Percentiles rank a stretch among this genome's conserved stretches.
These are phyloP conservation scores for Centaurea solstitialis DNA, from an alignment of 129 eudicot genomes.

Conservation along the genomic window DNA sequence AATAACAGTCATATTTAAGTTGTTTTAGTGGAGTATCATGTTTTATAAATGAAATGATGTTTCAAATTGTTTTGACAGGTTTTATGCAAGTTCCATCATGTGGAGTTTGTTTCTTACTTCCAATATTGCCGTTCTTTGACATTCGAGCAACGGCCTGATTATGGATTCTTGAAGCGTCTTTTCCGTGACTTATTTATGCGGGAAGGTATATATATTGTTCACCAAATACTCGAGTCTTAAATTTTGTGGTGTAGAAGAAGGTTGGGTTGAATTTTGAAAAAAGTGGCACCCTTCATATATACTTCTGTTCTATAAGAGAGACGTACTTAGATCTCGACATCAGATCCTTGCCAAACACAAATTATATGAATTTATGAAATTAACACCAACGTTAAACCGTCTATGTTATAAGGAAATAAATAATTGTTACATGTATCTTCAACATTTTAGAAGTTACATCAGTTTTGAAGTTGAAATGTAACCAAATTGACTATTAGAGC, in stretches of 20 bases:
- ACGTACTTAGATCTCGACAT: background rate
- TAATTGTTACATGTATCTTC: background rate
- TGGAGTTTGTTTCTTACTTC: conserved; percentile 88
- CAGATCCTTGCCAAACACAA: background rate
- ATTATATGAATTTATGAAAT: too few species aligned
- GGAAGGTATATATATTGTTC: conserved; percentile 53
- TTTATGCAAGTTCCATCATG: conserved; percentile 86
- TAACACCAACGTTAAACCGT: background rate
- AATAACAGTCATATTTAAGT: background rate
- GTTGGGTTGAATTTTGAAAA: background rate
- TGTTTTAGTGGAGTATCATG: background rate
- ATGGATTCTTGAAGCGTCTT: conserved; percentile 90
- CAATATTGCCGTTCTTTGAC: conserved; percentile 91
- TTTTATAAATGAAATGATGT: background rate
- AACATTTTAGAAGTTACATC: background rate
- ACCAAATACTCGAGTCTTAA: background rate
- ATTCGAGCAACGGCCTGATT: conserved; percentile 94
- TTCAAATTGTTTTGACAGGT: conserved; percentile 49
- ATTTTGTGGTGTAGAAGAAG: background rate
- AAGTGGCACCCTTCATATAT: background rate
- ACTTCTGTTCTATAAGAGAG: background rate
- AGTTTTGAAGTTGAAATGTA: background rate
- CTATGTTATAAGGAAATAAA: background rate
- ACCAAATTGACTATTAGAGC: background rate
- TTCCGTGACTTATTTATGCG: conserved; percentile 82